phyloP scores from a whole-genome alignment of 2,329 filamentous ascomycete species.

The Seiridium cupressi region DNA sequence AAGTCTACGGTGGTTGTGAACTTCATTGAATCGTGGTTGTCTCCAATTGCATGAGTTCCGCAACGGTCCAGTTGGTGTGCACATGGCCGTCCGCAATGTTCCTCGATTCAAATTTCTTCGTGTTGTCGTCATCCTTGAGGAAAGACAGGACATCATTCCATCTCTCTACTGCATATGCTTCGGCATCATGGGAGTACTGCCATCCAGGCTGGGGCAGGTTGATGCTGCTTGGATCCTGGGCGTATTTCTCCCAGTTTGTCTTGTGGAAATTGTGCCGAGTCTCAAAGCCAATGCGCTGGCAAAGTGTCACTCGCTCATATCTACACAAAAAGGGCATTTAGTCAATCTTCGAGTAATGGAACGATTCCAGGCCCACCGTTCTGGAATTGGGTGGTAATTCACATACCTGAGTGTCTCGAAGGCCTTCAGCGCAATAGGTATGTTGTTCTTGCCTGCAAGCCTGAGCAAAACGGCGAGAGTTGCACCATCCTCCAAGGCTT shows the following conservation, averaged over 20 bases:
- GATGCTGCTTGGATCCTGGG: not conserved
- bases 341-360: not conserved
- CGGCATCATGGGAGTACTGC: not conserved
- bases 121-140: too few relatives aligned
- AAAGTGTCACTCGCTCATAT: not conserved
- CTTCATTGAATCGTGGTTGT: too few relatives aligned
- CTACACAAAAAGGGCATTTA: not conserved
- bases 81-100: too few relatives aligned
- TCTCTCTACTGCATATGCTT: not conserved
- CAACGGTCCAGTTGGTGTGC: too few relatives aligned
- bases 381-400: not conserved
- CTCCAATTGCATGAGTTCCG: too few relatives aligned
- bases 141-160: too few relatives aligned
- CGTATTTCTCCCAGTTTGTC: not conserved
- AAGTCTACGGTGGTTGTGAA: too few relatives aligned
- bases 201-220: not conserved
- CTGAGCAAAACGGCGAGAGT: constrained; percentile 27
- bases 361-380: not conserved
- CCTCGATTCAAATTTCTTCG: too few relatives aligned
- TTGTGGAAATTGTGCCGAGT: not conserved
- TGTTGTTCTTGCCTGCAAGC: constrained; percentile 17
- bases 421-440: not conserved
- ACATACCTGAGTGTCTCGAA: not conserved
- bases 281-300: not conserved
- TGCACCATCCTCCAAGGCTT: constrained; percentile 31